Evolutionary conservation across 1,139 yeast genomes (phyloP).

Genomic region (Saccharomycopsis hybrid): DNA sequence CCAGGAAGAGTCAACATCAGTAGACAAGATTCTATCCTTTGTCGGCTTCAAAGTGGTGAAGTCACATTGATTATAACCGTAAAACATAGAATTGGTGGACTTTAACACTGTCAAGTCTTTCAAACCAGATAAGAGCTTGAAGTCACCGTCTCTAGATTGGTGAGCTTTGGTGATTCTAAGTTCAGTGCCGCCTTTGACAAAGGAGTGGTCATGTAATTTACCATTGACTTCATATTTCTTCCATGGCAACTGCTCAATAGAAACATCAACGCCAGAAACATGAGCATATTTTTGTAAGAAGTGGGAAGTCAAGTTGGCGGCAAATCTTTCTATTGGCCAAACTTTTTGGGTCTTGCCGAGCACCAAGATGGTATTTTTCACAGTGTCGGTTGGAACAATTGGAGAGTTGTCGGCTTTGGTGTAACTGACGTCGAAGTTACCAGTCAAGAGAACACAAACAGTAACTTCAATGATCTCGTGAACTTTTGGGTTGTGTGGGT

Average conservation of each 20-base stretch:
- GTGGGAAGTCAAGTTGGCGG: constrained; percentile 76
- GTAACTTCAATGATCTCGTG: constrained; percentile 86
- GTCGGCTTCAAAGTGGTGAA: constrained; percentile 83
- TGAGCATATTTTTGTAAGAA: constrained; percentile 70
- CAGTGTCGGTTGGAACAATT: constrained; percentile 93
- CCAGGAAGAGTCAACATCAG: constrained; percentile 80
- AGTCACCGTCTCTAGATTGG: constrained; percentile 39
- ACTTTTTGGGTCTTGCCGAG: constrained; percentile 76
- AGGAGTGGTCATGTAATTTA: constrained; percentile 72
- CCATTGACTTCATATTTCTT: constrained; percentile 69
- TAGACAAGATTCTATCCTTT: constrained; percentile 75
- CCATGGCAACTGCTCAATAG: constrained; percentile 73
- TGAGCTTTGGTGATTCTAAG: constrained; percentile 55
- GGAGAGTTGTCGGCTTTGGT: constrained; percentile 81
- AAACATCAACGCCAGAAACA: constrained; percentile 63
- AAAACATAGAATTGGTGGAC: constrained; percentile 91
- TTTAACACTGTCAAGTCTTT: constrained; percentile 83
- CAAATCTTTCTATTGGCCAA: constrained; percentile 89
- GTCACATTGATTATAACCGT: constrained; percentile 80
- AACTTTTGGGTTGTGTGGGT: constrained; percentile 56
- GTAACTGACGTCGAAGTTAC: constrained; percentile 71
- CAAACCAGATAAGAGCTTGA: constrained; percentile 60
- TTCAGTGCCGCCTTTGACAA: constrained; percentile 79
- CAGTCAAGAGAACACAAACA: constrained; percentile 66
- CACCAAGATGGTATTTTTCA: constrained; percentile 77